Evolutionary conservation across 768 basidiomycete species (phyloP).

Genomic region (Kwoniella heveanensis): DNA sequence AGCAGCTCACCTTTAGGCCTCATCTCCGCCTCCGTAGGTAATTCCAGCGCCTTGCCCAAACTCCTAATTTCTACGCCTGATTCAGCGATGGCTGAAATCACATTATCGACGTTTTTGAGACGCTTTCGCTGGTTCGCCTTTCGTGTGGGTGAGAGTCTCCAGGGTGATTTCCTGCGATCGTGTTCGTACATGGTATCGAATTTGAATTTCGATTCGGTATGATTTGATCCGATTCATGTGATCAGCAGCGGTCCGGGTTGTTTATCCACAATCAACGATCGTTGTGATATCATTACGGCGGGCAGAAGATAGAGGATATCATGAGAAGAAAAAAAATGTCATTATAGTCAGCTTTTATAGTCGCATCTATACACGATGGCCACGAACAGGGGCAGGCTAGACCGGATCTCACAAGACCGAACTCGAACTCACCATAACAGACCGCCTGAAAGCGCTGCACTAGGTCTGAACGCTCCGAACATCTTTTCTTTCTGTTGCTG

Average conservation of each 20-base stretch:
- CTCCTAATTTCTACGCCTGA: slow-evolving; percentile 68
- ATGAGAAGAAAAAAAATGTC: too few relatives aligned
- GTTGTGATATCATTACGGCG: too few relatives aligned
- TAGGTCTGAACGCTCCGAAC: slow-evolving; percentile 79
- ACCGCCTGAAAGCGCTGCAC: slow-evolving; percentile 62
- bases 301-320: neutral
- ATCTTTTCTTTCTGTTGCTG: slow-evolving; percentile 57
- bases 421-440: slow-evolving; percentile 76
- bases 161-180: slow-evolving; percentile 80
- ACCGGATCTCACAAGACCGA: too few relatives aligned
- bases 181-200: neutral
- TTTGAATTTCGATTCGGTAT: too few relatives aligned
- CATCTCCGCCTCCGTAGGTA: slow-evolving; percentile 96
- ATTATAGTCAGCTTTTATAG: too few relatives aligned
- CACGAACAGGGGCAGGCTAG: too few relatives aligned
- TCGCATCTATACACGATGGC: too few relatives aligned
- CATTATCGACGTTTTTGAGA: slow-evolving; percentile 87
- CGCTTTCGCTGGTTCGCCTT: slow-evolving; percentile 88
- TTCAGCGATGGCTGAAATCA: slow-evolving; percentile 80
- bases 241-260: too few relatives aligned
- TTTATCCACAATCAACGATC: too few relatives aligned
- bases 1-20: slow-evolving; percentile 60
- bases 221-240: too few relatives aligned
- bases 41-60: slow-evolving; percentile 71
- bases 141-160: slow-evolving; percentile 85